phyloP scores from a whole-genome alignment of 192 early-diverging fungal species.

The Coemansia sp. region DNA sequence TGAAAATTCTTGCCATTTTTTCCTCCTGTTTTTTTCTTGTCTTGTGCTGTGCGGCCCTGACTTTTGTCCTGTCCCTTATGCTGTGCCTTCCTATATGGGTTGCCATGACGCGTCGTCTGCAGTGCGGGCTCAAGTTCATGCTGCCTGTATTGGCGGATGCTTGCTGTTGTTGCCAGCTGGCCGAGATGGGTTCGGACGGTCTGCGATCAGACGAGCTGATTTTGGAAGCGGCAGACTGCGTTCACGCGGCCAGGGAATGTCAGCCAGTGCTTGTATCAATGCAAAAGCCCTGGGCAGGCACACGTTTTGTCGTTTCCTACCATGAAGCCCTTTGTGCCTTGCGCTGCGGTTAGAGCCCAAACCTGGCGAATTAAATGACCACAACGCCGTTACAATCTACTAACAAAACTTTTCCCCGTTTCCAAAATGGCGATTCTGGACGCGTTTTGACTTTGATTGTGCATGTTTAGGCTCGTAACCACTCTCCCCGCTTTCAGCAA shows the following conservation, averaged over 20 bases:
- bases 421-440: conserved; percentile 1
- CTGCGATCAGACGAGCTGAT: neutral
- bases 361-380: neutral
- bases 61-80: neutral
- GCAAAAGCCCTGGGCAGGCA: neutral
- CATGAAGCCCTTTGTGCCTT: neutral
- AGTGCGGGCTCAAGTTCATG: neutral
- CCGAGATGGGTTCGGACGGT: neutral
- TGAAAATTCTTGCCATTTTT: neutral
- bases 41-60: neutral
- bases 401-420: neutral
- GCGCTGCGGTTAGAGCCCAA: neutral
- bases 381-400: neutral
- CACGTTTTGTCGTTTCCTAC: neutral
- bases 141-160: neutral
- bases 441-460: neutral
- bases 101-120: neutral
- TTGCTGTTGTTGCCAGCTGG: neutral
- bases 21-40: neutral
- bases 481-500: conserved; percentile 9
- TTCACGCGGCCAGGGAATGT: neutral
- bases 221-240: neutral
- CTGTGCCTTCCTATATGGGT: neutral
- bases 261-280: neutral
- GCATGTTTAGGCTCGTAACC: conserved; percentile 1